Evolutionary conservation across 2,329 filamentous ascomycete species (phyloP).

Genomic region (Pyricularia sp.): DNA sequence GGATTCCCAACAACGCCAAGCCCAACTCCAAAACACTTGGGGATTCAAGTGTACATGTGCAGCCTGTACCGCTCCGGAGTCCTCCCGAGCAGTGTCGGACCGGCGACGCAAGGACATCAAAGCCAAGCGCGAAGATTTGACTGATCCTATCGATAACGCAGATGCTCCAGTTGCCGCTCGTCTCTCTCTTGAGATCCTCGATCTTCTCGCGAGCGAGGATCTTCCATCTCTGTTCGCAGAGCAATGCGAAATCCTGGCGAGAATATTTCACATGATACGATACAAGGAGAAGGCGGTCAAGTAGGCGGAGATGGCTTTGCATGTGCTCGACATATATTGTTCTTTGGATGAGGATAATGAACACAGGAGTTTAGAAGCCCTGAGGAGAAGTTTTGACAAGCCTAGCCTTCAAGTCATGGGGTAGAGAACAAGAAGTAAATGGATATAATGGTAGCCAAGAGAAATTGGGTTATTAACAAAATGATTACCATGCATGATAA

Average conservation of each 20-base stretch:
- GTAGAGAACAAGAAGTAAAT: not conserved
- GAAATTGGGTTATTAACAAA: not conserved
- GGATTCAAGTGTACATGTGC: slow-evolving; percentile 20
- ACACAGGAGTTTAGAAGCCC: slow-evolving; percentile 6
- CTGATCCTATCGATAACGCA: slow-evolving; percentile 14
- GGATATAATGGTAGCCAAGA: not conserved
- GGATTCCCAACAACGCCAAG: slow-evolving; percentile 12
- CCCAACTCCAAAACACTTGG: slow-evolving; percentile 15
- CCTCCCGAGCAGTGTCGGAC: slow-evolving; percentile 22
- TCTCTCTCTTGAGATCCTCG: slow-evolving; percentile 15
- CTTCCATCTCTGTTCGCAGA: slow-evolving; percentile 17
- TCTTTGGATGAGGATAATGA: slow-evolving; percentile 12
- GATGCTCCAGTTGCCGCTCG: slow-evolving; percentile 15
- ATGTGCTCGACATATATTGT: slow-evolving; percentile 11
- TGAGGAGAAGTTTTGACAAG: not conserved
- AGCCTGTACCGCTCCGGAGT: slow-evolving; percentile 41
- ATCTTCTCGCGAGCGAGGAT: slow-evolving; percentile 16
- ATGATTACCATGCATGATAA: not conserved
- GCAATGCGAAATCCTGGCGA: slow-evolving; percentile 21
- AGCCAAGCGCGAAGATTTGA: slow-evolving; percentile 12
- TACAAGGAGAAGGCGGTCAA: slow-evolving; percentile 15
- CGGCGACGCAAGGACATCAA: slow-evolving; percentile 16
- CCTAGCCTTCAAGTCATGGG: not conserved
- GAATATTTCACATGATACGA: slow-evolving; percentile 18
- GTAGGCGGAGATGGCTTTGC: slow-evolving; percentile 17